Percentiles rank a stretch among this genome's conserved stretches.
Evolutionary conservation across 352 stramenopile species (phyloP).

Genomic region (Phytopythium cucurbitacearum): DNA sequence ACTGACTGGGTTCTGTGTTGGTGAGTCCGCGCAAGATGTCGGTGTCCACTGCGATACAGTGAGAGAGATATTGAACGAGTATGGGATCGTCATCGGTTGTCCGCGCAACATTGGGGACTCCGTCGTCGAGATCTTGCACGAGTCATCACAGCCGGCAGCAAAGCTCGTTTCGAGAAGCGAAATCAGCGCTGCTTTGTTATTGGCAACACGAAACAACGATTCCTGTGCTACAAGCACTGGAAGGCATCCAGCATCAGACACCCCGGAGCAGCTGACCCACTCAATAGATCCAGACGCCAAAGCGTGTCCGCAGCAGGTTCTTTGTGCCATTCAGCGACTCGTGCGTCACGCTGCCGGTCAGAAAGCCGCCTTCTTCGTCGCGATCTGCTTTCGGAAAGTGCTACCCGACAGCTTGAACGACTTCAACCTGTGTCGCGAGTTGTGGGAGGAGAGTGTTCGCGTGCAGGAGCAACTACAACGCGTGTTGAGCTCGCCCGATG

Average conservation of each 20-base stretch:
- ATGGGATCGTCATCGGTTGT: constrained; percentile 60
- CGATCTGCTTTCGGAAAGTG: constrained; percentile 35
- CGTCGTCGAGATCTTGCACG: constrained; percentile 19
- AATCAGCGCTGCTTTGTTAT: constrained; percentile 49
- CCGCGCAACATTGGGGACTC: constrained; percentile 37
- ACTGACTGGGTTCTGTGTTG: constrained; percentile 39
- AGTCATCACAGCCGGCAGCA: constrained; percentile 1
- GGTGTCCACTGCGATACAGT: constrained; percentile 5
- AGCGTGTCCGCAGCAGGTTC: too few relatives aligned
- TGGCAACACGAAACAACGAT: constrained; percentile 25
- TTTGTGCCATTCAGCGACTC: constrained; percentile 11
- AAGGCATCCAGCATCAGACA: too few relatives aligned
- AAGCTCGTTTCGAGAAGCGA: constrained; percentile 27
- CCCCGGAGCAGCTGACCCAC: background rate
- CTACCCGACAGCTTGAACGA: constrained; percentile 23
- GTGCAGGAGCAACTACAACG: constrained; percentile 16
- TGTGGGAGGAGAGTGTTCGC: constrained; percentile 39
- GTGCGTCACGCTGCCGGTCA: constrained; percentile 24
- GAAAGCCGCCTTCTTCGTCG: constrained; percentile 43
- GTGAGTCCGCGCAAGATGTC: background rate
- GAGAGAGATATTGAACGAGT: constrained; percentile 46
- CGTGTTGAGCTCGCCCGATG: constrained; percentile 21
- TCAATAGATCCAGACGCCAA: too few relatives aligned
- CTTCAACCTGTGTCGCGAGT: constrained; percentile 45
- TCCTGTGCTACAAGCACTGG: background rate